These are phyloP conservation scores for Xylaria sp. DNA, from an alignment of 2,329 filamentous ascomycete genomes.

Conservation along the genomic window DNA sequence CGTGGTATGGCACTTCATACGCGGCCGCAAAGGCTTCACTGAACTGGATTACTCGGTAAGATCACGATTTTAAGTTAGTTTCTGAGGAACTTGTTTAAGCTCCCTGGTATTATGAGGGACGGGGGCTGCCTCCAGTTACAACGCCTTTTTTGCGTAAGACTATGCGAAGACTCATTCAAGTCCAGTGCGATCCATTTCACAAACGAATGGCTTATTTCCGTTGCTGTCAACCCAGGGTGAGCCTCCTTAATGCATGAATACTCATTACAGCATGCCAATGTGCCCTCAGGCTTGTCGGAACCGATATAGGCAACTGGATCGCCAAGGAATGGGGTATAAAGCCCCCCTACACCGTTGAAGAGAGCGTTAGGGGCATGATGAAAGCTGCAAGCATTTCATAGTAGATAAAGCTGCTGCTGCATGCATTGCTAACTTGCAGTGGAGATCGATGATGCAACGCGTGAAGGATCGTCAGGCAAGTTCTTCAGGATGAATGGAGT, in stretches of 20 bases:
- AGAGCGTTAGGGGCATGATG: slow-evolving; percentile 22
- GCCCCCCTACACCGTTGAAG: slow-evolving; percentile 20
- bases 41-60: slow-evolving; percentile 36
- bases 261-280: no score
- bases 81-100: background rate
- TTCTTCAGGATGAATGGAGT: slow-evolving; percentile 14
- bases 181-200: slow-evolving; percentile 18
- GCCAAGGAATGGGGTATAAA: slow-evolving; percentile 19
- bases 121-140: no score
- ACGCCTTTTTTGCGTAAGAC: no score
- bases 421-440: slow-evolving; percentile 2
- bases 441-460: slow-evolving; percentile 21
- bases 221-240: slow-evolving; percentile 22
- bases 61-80: no score
- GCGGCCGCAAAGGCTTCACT: slow-evolving; percentile 37
- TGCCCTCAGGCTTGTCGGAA: slow-evolving; percentile 21
- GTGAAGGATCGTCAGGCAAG: slow-evolving; percentile 12
- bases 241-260: slow-evolving; percentile 1
- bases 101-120: background rate
- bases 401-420: no score
- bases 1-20: slow-evolving; percentile 30
- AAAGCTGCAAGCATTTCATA: slow-evolving; percentile 10
- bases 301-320: slow-evolving; percentile 21
- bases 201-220: slow-evolving; percentile 16
- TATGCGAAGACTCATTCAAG: background rate